Evolutionary conservation across 371 early-diverging fungal species (phyloP), one percentile per base, ranked within the genome.

Genomic region (Lichtheimia hyalospora): DNA sequence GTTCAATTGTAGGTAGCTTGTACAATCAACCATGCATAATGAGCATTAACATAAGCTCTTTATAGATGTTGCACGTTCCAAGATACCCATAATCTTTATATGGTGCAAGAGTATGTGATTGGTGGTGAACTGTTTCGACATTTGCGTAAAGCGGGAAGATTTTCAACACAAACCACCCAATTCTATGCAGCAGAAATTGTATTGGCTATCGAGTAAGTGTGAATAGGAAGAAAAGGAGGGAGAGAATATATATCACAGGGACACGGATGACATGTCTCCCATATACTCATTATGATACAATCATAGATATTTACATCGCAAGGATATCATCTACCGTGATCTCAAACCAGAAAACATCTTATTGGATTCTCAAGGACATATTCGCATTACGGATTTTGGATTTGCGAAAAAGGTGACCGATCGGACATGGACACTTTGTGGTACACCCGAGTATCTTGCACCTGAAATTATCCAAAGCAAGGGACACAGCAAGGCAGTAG

Each of bases 301-400:
- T 54, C n/a, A 16, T 41, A 60, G 60, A 28, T 96, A 97, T 72
- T 77, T 99, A 41, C 99, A 99, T 81, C 79, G 81, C 46, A 82
- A 90, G 62, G 90, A 95, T 66, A 93, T 96, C 51, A 92, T 97
- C 59, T 98, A 98, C 79, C 87, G 98, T 27, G 98, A 97, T 74
- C 71, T 98, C 46, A 96, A 97, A 69, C 98, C 98, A 15, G 96
- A 98, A 64, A 96, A 97, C 69, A 72, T 95, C 44, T 76, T 99
- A 41, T 75, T 99, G 52, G 97, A 96, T 64, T 74, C 84, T 10
- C 66, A 81, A 50, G 99, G 99, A 3, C 96, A 99, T 71, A 89
- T 99, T 60, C 97, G 97, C 76, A 93, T 99, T 51, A 94, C 99
- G 3, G 99, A 99, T 79, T 99, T 99, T 85, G 99, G 99, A 2